These are phyloP conservation scores for Colletotrichum acutatum DNA, from an alignment of 2,329 filamentous ascomycete species.

Conservation along the genomic window DNA sequence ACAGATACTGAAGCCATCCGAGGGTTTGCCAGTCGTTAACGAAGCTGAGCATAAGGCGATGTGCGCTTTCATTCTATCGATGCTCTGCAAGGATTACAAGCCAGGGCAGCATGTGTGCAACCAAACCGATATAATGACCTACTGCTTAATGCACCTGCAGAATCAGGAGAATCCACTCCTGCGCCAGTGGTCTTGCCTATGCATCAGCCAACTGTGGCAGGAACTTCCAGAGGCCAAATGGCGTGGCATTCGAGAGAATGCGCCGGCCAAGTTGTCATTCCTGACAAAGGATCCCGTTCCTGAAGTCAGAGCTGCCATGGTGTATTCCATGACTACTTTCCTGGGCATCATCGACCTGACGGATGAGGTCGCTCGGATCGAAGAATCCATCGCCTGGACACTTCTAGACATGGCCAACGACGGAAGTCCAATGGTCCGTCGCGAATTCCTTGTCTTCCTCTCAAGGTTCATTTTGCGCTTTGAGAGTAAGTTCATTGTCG, in stretches of 20 bases:
- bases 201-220: slow-evolving; percentile 93
- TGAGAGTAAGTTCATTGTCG: slow-evolving; percentile 90
- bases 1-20: slow-evolving; percentile 86
- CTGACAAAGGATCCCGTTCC: slow-evolving; percentile 87
- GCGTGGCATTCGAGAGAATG: slow-evolving; percentile 90
- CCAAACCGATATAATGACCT: slow-evolving; percentile 88
- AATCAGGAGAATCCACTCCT: slow-evolving; percentile 90
- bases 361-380: slow-evolving; percentile 88
- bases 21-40: slow-evolving; percentile 86
- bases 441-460: slow-evolving; percentile 92
- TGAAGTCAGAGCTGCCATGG: slow-evolving; percentile 92
- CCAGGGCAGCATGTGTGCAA: slow-evolving; percentile 93
- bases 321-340: slow-evolving; percentile 94
- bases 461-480: slow-evolving; percentile 92
- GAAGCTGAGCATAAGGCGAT: slow-evolving; percentile 94
- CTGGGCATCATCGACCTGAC: slow-evolving; percentile 93
- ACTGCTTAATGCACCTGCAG: slow-evolving; percentile 83
- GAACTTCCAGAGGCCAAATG: slow-evolving; percentile 94
- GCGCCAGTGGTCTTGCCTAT: slow-evolving; percentile 95
- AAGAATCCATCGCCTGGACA: slow-evolving; percentile 90
- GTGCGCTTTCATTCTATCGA: slow-evolving; percentile 97
- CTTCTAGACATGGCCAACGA: slow-evolving; percentile 93
- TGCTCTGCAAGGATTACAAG: slow-evolving; percentile 95
- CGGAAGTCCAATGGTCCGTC: slow-evolving; percentile 92
- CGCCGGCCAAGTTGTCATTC: slow-evolving; percentile 82